Evolutionary conservation across 331 rosid species (phyloP).

Genomic region (Ulmus americana): DNA sequence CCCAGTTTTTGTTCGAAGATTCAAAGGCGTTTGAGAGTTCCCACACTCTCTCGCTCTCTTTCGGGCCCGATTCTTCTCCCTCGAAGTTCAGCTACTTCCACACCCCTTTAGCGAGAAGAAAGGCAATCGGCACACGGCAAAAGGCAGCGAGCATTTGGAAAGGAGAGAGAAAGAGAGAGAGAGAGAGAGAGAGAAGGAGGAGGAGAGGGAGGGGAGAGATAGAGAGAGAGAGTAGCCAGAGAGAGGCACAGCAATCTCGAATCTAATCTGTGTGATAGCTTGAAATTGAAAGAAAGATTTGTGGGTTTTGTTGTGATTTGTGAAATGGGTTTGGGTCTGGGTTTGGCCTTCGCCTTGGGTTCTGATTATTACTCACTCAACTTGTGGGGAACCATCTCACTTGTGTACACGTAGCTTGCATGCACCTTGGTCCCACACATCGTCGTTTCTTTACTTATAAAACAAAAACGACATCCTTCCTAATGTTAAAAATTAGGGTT

Average conservation of each 20-base stretch:
- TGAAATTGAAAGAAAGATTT: background rate
- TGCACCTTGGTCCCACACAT: slow-evolving; percentile 26
- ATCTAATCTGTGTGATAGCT: slow-evolving; percentile 15
- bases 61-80: slow-evolving; percentile 5
- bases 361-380: background rate
- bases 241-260: slow-evolving; percentile 13
- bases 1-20: slow-evolving; percentile 3
- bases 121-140: slow-evolving; percentile 18
- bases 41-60: background rate
- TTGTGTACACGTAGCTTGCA: slow-evolving; percentile 31
- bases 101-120: background rate
- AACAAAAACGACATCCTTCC: background rate
- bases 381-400: background rate
- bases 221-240: slow-evolving; percentile 18
- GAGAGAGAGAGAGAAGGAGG: slow-evolving; percentile 1
- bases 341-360: slow-evolving; percentile 9
- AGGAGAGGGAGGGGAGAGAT: background rate
- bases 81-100: slow-evolving; percentile 5
- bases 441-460: background rate
- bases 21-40: background rate
- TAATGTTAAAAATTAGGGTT: background rate
- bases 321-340: slow-evolving; percentile 17
- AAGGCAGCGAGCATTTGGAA: background rate
- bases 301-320: background rate
- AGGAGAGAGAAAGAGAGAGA: background rate